Percentiles rank a stretch among this genome's conserved stretches.
phyloP scores from a whole-genome alignment of 2,329 filamentous ascomycete genomes.

The Fusarium caatingaense region DNA sequence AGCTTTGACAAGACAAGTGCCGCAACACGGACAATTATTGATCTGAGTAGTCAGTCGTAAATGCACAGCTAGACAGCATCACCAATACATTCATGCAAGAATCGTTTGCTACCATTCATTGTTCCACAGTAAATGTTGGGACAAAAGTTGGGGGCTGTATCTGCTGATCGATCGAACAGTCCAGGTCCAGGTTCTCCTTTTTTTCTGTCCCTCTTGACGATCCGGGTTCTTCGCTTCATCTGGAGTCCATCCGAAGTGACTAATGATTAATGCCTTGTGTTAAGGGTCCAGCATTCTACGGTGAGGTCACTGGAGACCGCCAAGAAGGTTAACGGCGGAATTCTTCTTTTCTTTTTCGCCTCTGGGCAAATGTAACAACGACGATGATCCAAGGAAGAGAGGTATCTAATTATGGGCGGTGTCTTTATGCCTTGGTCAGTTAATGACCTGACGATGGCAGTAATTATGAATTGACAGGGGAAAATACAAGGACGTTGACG shows the following conservation, averaged over 20 bases:
- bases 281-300: slow-evolving; percentile 4
- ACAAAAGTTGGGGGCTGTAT: background rate
- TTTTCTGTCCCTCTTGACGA: background rate
- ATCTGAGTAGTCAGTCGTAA: background rate
- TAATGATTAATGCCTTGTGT: background rate
- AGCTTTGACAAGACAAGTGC: background rate
- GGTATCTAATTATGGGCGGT: background rate
- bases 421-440: background rate
- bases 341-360: background rate
- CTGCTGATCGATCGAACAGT: slow-evolving; percentile 3
- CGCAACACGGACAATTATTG: background rate
- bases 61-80: background rate
- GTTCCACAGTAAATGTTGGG: background rate
- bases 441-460: background rate
- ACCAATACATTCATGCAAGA: background rate
- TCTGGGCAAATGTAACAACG: background rate
- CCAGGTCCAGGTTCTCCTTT: slow-evolving; percentile 1
- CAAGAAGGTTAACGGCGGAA: slow-evolving; percentile 5
- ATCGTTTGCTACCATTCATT: background rate
- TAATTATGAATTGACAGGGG: background rate
- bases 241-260: background rate
- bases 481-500: background rate
- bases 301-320: slow-evolving; percentile 1
- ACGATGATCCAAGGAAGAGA: background rate
- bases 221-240: background rate